A percentile compares a stretch with the other conserved stretches of the same genome.
Evolutionary conservation across 2,329 filamentous ascomycete genomes (phyloP).

Genomic region (Aspergillus puulaauensis): DNA sequence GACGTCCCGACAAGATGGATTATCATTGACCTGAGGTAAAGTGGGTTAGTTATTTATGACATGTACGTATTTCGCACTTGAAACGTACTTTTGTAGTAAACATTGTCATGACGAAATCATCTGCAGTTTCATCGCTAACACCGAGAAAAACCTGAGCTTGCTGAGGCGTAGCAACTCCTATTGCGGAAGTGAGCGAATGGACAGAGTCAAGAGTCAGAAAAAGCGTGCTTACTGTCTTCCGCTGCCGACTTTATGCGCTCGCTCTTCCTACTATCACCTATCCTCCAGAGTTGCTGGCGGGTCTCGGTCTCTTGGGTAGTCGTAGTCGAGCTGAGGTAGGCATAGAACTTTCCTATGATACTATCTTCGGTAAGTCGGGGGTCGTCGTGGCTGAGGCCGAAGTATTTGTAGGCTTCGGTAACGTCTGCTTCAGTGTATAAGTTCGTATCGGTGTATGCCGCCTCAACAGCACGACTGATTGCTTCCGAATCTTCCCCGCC

Average conservation of each 20-base stretch:
- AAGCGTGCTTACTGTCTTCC: constrained; percentile 46
- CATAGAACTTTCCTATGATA: constrained; percentile 62
- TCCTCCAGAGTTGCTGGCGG: constrained; percentile 57
- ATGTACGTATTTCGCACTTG: neutral
- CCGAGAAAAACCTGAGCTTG: constrained; percentile 65
- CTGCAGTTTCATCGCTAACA: constrained; percentile 49
- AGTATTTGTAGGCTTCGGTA: constrained; percentile 57
- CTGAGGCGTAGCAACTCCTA: constrained; percentile 59
- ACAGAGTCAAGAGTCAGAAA: neutral
- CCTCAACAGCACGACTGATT: constrained; percentile 58
- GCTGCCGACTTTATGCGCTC: constrained; percentile 58
- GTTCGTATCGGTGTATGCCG: constrained; percentile 59
- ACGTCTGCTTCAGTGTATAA: constrained; percentile 57
- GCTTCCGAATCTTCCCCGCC: constrained; percentile 48
- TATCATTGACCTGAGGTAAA: constrained; percentile 49
- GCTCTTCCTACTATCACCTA: constrained; percentile 60
- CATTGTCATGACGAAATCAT: constrained; percentile 60
- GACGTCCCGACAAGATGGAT: constrained; percentile 48
- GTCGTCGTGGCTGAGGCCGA: constrained; percentile 53
- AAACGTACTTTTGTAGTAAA: constrained; percentile 54
- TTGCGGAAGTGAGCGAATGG: neutral
- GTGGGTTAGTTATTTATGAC: constrained; percentile 3
- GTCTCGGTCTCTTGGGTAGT: constrained; percentile 53
- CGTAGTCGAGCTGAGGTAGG: constrained; percentile 52
- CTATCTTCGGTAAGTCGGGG: constrained; percentile 54